Conservation (phyloP, 257 asterid species). For the Jasminum sambac region DNA sequence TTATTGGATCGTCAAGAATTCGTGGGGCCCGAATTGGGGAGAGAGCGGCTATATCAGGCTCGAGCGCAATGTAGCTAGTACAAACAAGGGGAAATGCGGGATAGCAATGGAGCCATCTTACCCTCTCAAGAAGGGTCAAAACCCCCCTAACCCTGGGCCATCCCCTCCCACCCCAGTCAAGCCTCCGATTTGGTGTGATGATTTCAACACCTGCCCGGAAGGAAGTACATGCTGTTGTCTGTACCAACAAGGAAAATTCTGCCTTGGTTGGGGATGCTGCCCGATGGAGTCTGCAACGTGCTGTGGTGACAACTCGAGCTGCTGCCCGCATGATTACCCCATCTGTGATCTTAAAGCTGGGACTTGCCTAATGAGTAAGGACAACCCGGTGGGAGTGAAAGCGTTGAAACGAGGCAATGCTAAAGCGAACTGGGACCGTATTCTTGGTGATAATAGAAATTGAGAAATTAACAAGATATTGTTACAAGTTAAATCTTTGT, state of each 20-base stretch:
- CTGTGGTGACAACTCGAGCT: conserved; percentile 75
- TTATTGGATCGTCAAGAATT: conserved; percentile 81
- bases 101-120: conserved; percentile 80
- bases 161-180: conserved; percentile 74
- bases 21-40: conserved; percentile 93
- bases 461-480: not conserved
- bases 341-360: conserved; percentile 56
- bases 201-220: conserved; percentile 61
- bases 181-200: conserved; percentile 65
- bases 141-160: conserved; percentile 91
- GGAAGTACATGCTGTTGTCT: conserved; percentile 84
- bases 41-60: conserved; percentile 77
- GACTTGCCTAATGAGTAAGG: conserved; percentile 68
- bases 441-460: conserved; percentile 28
- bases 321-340: conserved; percentile 92
- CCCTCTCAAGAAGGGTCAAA: conserved; percentile 63
- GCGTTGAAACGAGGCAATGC: conserved; percentile 50
- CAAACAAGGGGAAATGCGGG: conserved; percentile 79
- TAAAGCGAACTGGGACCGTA: conserved; percentile 23
- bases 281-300: conserved; percentile 87
- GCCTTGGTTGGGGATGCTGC: conserved; percentile 95
- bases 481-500: not conserved
- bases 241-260: conserved; percentile 45
- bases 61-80: conserved; percentile 55
- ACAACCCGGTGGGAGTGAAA: conserved; percentile 55